Evolutionary conservation across 2,329 filamentous ascomycete genomes (phyloP).

Genomic region (Ophiostoma populinum): DNA sequence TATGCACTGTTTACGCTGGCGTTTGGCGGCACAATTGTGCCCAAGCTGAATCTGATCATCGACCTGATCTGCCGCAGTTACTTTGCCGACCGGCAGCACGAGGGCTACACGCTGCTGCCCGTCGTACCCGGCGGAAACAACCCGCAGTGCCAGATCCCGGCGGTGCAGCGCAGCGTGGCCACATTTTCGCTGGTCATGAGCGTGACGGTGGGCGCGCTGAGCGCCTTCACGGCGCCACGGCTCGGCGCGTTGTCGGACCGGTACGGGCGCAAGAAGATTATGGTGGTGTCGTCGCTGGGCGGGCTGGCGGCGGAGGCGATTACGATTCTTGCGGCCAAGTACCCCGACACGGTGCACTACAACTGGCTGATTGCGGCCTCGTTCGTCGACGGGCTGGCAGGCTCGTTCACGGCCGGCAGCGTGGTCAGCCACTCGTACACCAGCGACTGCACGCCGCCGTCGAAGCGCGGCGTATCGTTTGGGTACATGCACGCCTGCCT

Average conservation of each 20-base stretch:
- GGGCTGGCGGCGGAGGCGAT: constrained; percentile 57
- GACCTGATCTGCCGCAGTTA: constrained; percentile 72
- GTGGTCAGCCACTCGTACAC: constrained; percentile 70
- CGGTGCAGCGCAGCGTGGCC: constrained; percentile 61
- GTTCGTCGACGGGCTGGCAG: constrained; percentile 65
- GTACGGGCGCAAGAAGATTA: constrained; percentile 59
- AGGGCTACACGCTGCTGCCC: constrained; percentile 41
- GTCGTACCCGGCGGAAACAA: constrained; percentile 54
- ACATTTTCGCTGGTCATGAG: constrained; percentile 63
- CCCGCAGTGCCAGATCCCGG: constrained; percentile 55
- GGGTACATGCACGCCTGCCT: constrained; percentile 81
- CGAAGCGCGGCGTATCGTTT: constrained; percentile 64
- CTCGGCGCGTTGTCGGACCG: constrained; percentile 76
- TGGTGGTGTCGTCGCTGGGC: constrained; percentile 59
- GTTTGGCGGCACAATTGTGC: constrained; percentile 72
- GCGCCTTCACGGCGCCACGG: constrained; percentile 66
- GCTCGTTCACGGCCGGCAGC: constrained; percentile 73
- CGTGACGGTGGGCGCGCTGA: constrained; percentile 57
- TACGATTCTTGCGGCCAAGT: constrained; percentile 61
- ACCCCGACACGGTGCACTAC: constrained; percentile 55
- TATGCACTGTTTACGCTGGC: constrained; percentile 71
- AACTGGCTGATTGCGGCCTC: constrained; percentile 64
- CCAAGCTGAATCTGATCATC: constrained; percentile 74
- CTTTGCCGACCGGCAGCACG: constrained; percentile 48
- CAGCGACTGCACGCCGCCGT: constrained; percentile 71